Base-by-base conservation (phyloP, 805 yeast species). In the Yamadazyma scolyti region DNA sequence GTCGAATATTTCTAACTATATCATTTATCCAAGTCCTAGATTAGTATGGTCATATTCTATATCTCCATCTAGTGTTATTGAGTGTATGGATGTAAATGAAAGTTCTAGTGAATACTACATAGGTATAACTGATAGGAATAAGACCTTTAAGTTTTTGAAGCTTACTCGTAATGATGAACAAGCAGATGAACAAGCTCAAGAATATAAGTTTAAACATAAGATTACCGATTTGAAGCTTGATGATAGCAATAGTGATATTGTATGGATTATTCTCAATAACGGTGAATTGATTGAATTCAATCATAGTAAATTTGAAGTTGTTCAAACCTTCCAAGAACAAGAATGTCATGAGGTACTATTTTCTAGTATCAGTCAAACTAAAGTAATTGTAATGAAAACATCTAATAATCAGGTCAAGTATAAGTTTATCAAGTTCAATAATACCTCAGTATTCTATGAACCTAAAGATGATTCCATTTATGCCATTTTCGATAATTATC, bases 21-120 rank as follows among this genome's bases (percentile, higher is more conserved):
- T 74, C 20, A 65, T 72, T 30, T 69, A 63, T 43, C 81, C 81
- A 11, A 63, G 77, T 9, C 81, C 81, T n/a, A 72, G 68, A 37
- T 54, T 75, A 50, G 54, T 66, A 23, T 74, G 79, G 79, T 69
- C 78, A 3, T 60, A 64, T 44, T 69, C 79, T 13, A 56, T 75
- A 27, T 61, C 75, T 12, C 79, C 79, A 5, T 58, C 62, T 16
- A 54, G 70, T 12, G 37, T 54, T 2, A 67, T 73, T 13, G 65
- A 66, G 27, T 49, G 67, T 27, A 47, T 75, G 56, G 77, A 60
- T 23, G 48, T 47, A 6, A 33, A 33, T 3, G 23, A 21, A 9
- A 24, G 23, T 8, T 30, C 31, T 6, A 30, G 23, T 17, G 23
- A 27, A 7, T 65, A 56, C 33, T 50, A 62, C n/a, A 53, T 69